Base-by-base conservation (phyloP, 2,329 filamentous ascomycete genomes). In the Sporothrix phasma region DNA sequence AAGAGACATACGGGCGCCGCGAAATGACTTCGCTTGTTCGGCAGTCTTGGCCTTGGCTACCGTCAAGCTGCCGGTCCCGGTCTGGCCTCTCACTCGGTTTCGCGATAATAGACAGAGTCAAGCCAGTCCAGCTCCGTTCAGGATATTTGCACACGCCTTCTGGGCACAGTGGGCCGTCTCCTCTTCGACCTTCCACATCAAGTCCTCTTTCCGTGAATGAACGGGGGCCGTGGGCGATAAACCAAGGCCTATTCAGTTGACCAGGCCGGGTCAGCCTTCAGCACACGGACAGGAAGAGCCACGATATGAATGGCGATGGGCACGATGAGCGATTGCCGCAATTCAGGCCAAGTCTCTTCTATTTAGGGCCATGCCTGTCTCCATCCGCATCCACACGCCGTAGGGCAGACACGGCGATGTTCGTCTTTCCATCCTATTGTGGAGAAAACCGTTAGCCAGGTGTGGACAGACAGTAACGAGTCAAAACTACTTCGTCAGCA, bases 1-100 rank as follows among this genome's bases (percentile, higher is more conserved):
- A 37, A 15, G n/a, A 31, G n/a, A 58, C 37, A 11, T 58, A 17
- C 34, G 39, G 17, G 29, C 37, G 15, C 39, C 22, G 4, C 26
- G 56, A 31, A 26, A 59, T 59, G 56, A 43, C 37, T 45, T 15
- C 39, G 39, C 34, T 19, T 43, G 22, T 22, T 58, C 53, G 56
- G 56, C 56, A 45, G 56, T 59, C 56, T 59, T 59, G 56, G 39
- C 37, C 51, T 37, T 58, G 11, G 53, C n/a, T 31, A 37, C n/a
- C 17, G n/a, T 54, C 15, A 31, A n/a, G 47, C 24, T 31, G 24
- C 29, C 49, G 11, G 49, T 17, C 49, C 49, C 26, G 53, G 34
- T 22, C 22, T 58, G 34, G 34, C 22, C 39, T n/a, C 37, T 58
- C 22, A 13, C 19, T 43, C 34, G 13, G n/a, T n/a, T n/a, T n/a